phyloP scores from a whole-genome alignment of 2,329 filamentous ascomycete species.

The Calycina herbarum region DNA sequence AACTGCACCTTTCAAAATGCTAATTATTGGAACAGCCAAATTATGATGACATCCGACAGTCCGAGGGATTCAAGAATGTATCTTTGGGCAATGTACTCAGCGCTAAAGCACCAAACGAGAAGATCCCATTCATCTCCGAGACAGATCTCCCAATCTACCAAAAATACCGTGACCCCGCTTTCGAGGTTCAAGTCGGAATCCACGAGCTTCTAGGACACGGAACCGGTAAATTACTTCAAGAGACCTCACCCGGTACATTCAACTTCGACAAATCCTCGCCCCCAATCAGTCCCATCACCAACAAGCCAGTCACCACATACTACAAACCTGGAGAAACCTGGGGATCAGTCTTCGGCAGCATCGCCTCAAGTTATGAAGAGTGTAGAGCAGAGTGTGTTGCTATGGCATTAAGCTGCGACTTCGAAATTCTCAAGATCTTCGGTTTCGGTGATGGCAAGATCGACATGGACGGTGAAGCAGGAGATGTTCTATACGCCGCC shows the following conservation, averaged over 20 bases:
- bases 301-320: constrained; percentile 77
- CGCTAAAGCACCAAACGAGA: constrained; percentile 89
- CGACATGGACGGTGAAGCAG: constrained; percentile 74
- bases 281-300: constrained; percentile 76
- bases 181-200: constrained; percentile 93
- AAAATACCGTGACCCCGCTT: constrained; percentile 78
- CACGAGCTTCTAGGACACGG: constrained; percentile 89
- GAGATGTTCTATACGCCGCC: constrained; percentile 81
- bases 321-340: constrained; percentile 96
- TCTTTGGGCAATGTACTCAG: constrained; percentile 90
- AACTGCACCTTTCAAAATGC: too few relatives aligned
- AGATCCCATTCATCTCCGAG: constrained; percentile 83
- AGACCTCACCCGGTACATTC: constrained; percentile 76
- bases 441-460: constrained; percentile 78
- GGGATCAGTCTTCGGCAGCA: constrained; percentile 86
- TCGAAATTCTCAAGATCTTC: constrained; percentile 85
- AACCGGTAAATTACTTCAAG: constrained; percentile 90
- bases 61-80: constrained; percentile 88
- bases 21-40: constrained; percentile 48
- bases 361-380: constrained; percentile 89
- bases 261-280: constrained; percentile 87
- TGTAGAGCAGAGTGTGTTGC: constrained; percentile 93
- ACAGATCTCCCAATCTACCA: constrained; percentile 76
- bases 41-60: constrained; percentile 77
- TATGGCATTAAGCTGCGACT: constrained; percentile 88